Evolutionary conservation across 345 rosid genomes (phyloP).

Genomic region (Litchi chinensis): DNA sequence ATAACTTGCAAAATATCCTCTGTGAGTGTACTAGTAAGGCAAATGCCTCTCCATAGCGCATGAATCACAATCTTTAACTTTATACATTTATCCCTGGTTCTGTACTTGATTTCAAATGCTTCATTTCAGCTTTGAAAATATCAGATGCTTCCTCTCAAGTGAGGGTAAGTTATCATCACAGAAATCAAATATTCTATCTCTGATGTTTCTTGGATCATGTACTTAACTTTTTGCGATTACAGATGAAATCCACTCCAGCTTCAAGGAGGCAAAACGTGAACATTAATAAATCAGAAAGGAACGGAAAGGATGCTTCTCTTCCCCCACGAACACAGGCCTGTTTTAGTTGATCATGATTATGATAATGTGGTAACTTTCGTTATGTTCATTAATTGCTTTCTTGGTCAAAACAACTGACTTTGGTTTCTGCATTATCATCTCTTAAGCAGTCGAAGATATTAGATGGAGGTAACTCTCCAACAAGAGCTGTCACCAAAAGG

Average conservation of each 20-base stretch:
- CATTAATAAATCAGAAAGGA: slow-evolving; percentile 8
- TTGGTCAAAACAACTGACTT: neutral
- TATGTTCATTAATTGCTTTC: neutral
- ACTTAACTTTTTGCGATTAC: slow-evolving; percentile 12
- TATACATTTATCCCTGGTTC: neutral
- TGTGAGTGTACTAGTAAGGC: slow-evolving; percentile 28
- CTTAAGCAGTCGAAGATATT: slow-evolving; percentile 30
- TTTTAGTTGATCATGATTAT: neutral
- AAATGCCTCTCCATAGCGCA: neutral
- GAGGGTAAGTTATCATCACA: slow-evolving; percentile 26
- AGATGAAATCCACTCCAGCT: slow-evolving; percentile 28
- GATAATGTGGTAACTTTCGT: neutral
- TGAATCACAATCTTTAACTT: neutral
- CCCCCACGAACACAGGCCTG: slow-evolving; percentile 22
- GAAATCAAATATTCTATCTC: neutral
- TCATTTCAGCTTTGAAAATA: slow-evolving; percentile 31
- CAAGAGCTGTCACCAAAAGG: slow-evolving; percentile 25
- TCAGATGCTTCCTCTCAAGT: slow-evolving; percentile 17
- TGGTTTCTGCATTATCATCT: slow-evolving; percentile 5
- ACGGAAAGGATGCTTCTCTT: slow-evolving; percentile 4
- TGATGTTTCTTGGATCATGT: neutral
- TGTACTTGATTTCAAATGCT: slow-evolving; percentile 1
- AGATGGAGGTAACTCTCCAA: slow-evolving; percentile 9
- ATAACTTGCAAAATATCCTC: slow-evolving; percentile 16
- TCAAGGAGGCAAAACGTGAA: slow-evolving; percentile 14